Base-by-base conservation (phyloP, 352 stramenopile genomes). In the Phytopythium boreale region DNA sequence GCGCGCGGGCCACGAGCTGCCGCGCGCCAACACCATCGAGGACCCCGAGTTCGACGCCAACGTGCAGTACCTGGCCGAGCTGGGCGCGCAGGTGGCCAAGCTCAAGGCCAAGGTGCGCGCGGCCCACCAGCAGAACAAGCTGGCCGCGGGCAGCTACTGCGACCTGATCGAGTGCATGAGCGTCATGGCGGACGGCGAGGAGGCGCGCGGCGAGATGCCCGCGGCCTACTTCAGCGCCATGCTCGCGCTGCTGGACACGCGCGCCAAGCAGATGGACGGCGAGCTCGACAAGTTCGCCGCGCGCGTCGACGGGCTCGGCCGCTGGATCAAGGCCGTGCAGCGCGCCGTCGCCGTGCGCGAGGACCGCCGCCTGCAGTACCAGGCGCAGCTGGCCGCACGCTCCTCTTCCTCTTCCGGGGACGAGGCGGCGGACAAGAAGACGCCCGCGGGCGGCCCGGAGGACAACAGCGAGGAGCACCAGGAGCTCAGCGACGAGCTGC, bases 121-220 rank as follows among this genome's bases (percentile, higher is more conserved):
- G 24, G 84, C 82, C 1, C 82, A 87, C 63, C 69, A 82, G 56
- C 79, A 90, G 68, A 92, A 89, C 73, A 84, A 88, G 53, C 70
- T 90, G 34, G 72, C 86, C 27, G 77, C 86, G 14, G 79, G 80
- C n/a, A 78, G 84, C 7, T 89, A 95, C 80, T 92, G 86, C 64
- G 84, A 90, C 59, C 79, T 95, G 47, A 93, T 93, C 56, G 86
- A 95, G 71, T 80, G 70, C 37, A 77, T 92, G 44, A 80, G 79
- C 64, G 74, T 71, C 59, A 72, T 91, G 55, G 83, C 84, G 1
- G 82, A 93, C 56, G 77, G 78, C 11, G 86, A 95, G 56, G 78
- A 89, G 34, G 73, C 79, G 56, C 84, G 86, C 64, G 72, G 68
- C 39, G 86, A 88, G 66, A 81, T 82, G 64, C 78, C 79, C 24